Evolutionary conservation across 2,329 filamentous ascomycete genomes (phyloP).

Genomic region (Fusarium tjaetaba): DNA sequence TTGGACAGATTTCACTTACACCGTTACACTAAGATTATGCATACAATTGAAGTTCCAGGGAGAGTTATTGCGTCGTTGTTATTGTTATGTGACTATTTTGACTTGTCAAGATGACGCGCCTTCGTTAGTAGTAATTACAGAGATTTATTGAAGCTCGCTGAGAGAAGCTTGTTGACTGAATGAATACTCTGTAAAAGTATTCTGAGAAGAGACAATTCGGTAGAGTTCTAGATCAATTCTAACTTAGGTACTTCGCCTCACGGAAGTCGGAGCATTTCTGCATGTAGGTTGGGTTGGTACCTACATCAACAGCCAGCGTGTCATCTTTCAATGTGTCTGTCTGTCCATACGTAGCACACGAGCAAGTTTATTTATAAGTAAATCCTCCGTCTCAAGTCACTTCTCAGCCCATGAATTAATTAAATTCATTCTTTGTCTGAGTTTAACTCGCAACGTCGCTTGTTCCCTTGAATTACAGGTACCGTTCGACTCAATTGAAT

Average conservation of each 20-base stretch:
- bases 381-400: neutral
- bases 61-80: neutral
- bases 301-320: constrained; percentile 40
- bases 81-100: too few relatives aligned
- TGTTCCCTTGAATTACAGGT: constrained; percentile 20
- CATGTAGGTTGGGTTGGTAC: neutral
- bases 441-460: neutral
- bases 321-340: constrained; percentile 31
- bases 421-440: neutral
- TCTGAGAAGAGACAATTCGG: neutral
- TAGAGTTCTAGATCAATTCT: constrained; percentile 18
- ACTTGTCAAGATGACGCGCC: neutral
- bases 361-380: constrained; percentile 13
- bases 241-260: constrained; percentile 21
- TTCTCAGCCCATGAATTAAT: neutral
- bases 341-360: neutral
- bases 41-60: neutral
- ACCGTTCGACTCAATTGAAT: constrained; percentile 16
- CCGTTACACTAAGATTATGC: neutral
- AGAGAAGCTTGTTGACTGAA: neutral
- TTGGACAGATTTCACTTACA: constrained; percentile 33
- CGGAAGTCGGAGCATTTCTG: constrained; percentile 20
- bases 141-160: rapidly evolving
- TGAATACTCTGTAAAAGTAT: too few relatives aligned
- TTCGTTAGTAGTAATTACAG: neutral